Percentiles rank a stretch among this genome's conserved stretches.
Conservation (phyloP, 2,329 filamentous ascomycete genomes). For the Penicillium frequentans region DNA sequence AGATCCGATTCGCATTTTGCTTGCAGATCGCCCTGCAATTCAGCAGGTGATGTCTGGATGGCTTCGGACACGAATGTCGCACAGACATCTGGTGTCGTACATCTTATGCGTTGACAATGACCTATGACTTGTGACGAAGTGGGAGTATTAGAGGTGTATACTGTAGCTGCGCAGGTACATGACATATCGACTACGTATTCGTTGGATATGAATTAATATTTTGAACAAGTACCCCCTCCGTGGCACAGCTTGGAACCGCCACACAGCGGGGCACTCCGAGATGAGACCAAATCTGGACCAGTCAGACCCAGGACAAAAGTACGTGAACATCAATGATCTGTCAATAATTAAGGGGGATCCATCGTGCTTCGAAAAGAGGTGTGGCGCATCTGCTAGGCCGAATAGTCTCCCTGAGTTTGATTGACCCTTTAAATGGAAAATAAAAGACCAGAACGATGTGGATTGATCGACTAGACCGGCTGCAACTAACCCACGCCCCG, state of each 20-base stretch:
- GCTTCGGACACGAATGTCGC: conserved; percentile 6
- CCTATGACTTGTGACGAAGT: neutral
- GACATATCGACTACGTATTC: neutral
- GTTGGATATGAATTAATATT: neutral
- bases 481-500: conserved; percentile 15
- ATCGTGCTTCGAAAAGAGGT: neutral
- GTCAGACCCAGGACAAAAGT: conserved; percentile 1
- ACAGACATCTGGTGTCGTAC: conserved; percentile 3
- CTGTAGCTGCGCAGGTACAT: neutral
- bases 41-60: conserved; percentile 19
- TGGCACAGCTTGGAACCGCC: conserved; percentile 22
- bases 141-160: neutral
- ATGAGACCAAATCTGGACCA: conserved; percentile 1
- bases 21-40: conserved; percentile 17
- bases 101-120: neutral
- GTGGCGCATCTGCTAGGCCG: conserved; percentile 7
- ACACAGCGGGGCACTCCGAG: conserved; percentile 17
- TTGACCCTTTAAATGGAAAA: neutral
- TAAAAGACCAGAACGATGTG: conserved; percentile 2
- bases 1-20: conserved; percentile 13
- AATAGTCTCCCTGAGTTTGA: conserved; percentile 1
- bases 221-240: neutral
- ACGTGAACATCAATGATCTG: conserved; percentile 8
- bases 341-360: conserved; percentile 12
- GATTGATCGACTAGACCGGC: conserved; percentile 15